Conservation (phyloP, 305 asterid genomes). For the Galium porrigens region DNA sequence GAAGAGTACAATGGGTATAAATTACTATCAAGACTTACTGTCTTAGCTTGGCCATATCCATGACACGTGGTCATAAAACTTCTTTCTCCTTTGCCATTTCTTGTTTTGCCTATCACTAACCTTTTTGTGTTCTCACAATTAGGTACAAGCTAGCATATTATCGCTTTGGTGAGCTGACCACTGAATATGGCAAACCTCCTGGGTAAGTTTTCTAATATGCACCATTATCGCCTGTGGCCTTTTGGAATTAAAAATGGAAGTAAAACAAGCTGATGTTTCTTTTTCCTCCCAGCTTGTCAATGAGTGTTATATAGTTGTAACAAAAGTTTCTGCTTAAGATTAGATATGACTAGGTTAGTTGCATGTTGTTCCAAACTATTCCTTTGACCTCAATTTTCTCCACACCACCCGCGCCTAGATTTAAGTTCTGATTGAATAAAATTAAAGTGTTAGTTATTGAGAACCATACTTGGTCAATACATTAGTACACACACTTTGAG, state of each 20-base stretch:
- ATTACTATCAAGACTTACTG: background rate
- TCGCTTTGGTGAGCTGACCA: constrained; percentile 89
- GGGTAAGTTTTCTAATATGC: constrained; percentile 48
- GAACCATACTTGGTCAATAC: background rate
- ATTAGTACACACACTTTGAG: background rate
- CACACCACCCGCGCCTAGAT: background rate
- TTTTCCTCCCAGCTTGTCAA: background rate
- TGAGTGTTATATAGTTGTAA: background rate
- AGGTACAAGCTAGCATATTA: constrained; percentile 95
- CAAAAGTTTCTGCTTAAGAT: background rate
- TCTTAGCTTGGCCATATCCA: background rate
- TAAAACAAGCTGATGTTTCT: background rate
- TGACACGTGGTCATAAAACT: background rate
- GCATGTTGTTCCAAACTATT: background rate
- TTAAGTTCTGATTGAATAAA: background rate
- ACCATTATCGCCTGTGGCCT: background rate
- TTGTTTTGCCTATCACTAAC: constrained; percentile 1
- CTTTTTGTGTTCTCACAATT: constrained; percentile 15
- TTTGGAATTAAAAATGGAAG: background rate
- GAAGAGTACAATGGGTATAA: background rate
- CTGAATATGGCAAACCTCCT: constrained; percentile 88
- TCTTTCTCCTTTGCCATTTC: background rate
- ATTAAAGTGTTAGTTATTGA: background rate
- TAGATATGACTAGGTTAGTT: background rate
- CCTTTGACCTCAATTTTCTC: background rate